phyloP scores from a whole-genome alignment of 106 monocot species.

The Chionographis japonica region DNA sequence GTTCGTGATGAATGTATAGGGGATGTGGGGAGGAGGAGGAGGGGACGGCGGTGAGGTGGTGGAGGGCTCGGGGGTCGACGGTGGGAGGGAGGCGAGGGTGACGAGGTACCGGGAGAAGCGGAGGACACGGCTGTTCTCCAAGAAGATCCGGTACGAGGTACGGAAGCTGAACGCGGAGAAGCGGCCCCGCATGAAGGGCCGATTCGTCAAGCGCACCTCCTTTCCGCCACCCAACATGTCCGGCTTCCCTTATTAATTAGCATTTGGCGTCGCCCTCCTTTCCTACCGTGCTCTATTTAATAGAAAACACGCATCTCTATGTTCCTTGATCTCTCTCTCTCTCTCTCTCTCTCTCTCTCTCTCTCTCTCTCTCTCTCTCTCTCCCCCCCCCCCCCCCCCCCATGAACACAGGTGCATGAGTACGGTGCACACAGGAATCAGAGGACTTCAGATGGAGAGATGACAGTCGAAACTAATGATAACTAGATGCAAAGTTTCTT shows the following conservation, averaged over 20 bases:
- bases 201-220: constrained; percentile 69
- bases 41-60: not conserved
- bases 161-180: constrained; percentile 93
- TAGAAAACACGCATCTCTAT: too few relatives aligned
- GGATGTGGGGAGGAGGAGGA: constrained; percentile 16
- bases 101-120: constrained; percentile 86
- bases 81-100: constrained; percentile 81
- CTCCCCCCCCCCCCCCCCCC: too few relatives aligned
- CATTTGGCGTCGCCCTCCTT: too few relatives aligned
- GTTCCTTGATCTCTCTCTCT: too few relatives aligned
- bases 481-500: too few relatives aligned
- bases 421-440: too few relatives aligned
- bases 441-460: too few relatives aligned
- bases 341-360: too few relatives aligned
- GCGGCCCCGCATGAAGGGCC: constrained; percentile 87
- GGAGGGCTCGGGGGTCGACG: constrained; percentile 7
- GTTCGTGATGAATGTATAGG: constrained; percentile 30
- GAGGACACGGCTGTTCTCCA: constrained; percentile 86
- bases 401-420: too few relatives aligned
- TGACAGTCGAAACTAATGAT: too few relatives aligned
- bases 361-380: too few relatives aligned
- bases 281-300: too few relatives aligned
- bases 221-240: constrained; percentile 13
- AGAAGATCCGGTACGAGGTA: constrained; percentile 95
- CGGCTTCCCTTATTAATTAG: not conserved